Conservation (phyloP, 768 basidiomycete genomes). For the Plicaturopsis crispa region DNA sequence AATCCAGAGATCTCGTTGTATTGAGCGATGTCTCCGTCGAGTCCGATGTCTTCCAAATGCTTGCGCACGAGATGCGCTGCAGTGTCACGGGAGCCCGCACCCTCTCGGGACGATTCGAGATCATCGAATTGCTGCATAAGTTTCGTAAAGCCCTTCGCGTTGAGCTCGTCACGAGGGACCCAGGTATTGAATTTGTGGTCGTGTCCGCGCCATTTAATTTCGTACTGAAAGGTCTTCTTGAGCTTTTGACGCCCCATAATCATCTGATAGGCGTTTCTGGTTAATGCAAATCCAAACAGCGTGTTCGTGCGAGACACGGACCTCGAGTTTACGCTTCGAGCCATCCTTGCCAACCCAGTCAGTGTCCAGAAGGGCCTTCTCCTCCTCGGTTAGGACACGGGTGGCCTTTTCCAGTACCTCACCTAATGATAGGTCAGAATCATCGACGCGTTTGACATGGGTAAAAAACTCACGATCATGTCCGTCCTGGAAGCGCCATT, state of each 20-base stretch:
- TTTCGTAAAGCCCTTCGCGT: slow-evolving; percentile 84
- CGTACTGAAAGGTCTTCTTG: slow-evolving; percentile 93
- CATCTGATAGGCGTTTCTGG: too few species aligned
- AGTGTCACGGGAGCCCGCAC: slow-evolving; percentile 88
- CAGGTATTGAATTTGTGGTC: slow-evolving; percentile 88
- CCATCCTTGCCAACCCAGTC: slow-evolving; percentile 92
- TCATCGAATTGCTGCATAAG: slow-evolving; percentile 93
- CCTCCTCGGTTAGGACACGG: slow-evolving; percentile 84
- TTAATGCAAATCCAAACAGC: slow-evolving; percentile 7
- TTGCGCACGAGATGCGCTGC: slow-evolving; percentile 75
- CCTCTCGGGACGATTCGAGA: slow-evolving; percentile 91
- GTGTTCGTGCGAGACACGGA: slow-evolving; percentile 15
- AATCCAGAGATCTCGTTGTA: slow-evolving; percentile 95
- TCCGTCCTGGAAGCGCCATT: slow-evolving; percentile 99
- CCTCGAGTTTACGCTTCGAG: slow-evolving; percentile 86
- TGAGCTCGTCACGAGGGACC: slow-evolving; percentile 81
- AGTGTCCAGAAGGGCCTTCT: slow-evolving; percentile 67
- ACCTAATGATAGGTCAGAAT: slow-evolving; percentile 33
- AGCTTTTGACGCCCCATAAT: slow-evolving; percentile 95
- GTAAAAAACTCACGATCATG: slow-evolving; percentile 69
- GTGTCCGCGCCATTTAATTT: slow-evolving; percentile 79
- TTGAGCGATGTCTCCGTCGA: slow-evolving; percentile 96
- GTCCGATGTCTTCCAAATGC: slow-evolving; percentile 90
- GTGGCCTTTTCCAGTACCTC: slow-evolving; percentile 90
- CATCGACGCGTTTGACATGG: slow-evolving; percentile 6